Conservation (phyloP, 1,139 yeast species). For the Hemisphaericaspora xylofermentans region DNA sequence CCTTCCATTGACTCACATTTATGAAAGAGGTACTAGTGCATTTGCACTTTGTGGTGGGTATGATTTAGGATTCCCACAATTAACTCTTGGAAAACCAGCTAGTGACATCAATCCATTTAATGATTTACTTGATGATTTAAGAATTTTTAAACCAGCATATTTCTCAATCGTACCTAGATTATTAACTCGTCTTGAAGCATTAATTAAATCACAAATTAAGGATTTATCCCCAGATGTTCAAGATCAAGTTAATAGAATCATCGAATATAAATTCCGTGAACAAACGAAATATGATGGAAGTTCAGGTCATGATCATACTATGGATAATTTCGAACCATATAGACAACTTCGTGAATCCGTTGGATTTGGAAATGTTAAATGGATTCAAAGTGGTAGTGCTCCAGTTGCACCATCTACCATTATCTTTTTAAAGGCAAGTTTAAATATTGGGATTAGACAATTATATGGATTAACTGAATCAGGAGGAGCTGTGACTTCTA, state of each 20-base stretch:
- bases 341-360: slow-evolving; percentile 24
- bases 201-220: slow-evolving; percentile 35
- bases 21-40: slow-evolving; percentile 33
- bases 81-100: slow-evolving; percentile 17
- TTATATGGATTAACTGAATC: slow-evolving; percentile 41
- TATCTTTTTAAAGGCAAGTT: slow-evolving; percentile 31
- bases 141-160: slow-evolving; percentile 31
- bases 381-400: slow-evolving; percentile 36
- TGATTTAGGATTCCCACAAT: slow-evolving; percentile 42
- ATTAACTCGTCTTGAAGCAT: slow-evolving; percentile 37
- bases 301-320: slow-evolving; percentile 21
- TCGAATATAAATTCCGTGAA: slow-evolving; percentile 25
- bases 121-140: slow-evolving; percentile 27
- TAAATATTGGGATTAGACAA: slow-evolving; percentile 33
- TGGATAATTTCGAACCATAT: slow-evolving; percentile 28
- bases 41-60: slow-evolving; percentile 36
- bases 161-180: slow-evolving; percentile 36
- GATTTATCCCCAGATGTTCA: slow-evolving; percentile 18
- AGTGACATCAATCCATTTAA: slow-evolving; percentile 16
- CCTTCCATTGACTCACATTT: slow-evolving; percentile 39
- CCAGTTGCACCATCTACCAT: slow-evolving; percentile 35
- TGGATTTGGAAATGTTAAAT: slow-evolving; percentile 29
- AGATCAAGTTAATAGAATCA: slow-evolving; percentile 17
- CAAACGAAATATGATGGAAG: slow-evolving; percentile 28
- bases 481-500: slow-evolving; percentile 28